phyloP scores from a whole-genome alignment of 768 basidiomycete genomes.

The Auriscalpium vulgare region DNA sequence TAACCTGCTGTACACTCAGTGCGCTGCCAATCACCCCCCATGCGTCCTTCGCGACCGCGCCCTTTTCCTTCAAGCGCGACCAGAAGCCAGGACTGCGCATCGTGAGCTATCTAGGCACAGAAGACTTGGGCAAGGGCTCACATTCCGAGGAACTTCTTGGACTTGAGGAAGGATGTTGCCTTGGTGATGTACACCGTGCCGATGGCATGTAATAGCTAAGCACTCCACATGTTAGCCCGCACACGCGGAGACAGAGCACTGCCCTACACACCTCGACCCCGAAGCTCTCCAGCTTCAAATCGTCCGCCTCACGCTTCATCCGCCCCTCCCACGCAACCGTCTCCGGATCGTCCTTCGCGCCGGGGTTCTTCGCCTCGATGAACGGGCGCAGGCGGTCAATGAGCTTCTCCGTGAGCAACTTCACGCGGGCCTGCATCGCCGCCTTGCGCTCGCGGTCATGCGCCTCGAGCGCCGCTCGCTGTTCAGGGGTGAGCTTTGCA shows the following conservation, averaged over 20 bases:
- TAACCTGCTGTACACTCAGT: constrained; percentile 68
- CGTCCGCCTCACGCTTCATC: constrained; percentile 82
- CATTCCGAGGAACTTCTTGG: constrained; percentile 86
- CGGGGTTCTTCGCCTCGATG: constrained; percentile 83
- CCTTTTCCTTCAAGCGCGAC: constrained; percentile 91
- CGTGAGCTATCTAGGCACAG: neutral
- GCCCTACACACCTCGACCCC: constrained; percentile 72
- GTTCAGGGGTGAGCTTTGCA: constrained; percentile 66
- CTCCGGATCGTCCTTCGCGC: constrained; percentile 76
- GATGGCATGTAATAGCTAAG: constrained; percentile 79
- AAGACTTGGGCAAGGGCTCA: constrained; percentile 30
- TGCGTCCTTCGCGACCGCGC: constrained; percentile 86
- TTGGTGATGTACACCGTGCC: constrained; percentile 92
- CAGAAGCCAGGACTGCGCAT: constrained; percentile 76
- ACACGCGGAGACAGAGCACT: neutral
- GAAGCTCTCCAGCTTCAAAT: constrained; percentile 95
- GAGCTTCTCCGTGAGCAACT: constrained; percentile 69
- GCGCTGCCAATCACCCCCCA: constrained; percentile 97
- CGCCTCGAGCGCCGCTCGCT: constrained; percentile 74
- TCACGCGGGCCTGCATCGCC: constrained; percentile 72
- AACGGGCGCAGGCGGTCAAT: constrained; percentile 82
- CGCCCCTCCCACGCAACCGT: constrained; percentile 67
- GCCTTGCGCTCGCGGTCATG: constrained; percentile 77
- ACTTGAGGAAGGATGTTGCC: constrained; percentile 85
- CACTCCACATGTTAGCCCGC: neutral